Conservation (phyloP, 768 basidiomycete genomes). For the Butyriboletus loyo region DNA sequence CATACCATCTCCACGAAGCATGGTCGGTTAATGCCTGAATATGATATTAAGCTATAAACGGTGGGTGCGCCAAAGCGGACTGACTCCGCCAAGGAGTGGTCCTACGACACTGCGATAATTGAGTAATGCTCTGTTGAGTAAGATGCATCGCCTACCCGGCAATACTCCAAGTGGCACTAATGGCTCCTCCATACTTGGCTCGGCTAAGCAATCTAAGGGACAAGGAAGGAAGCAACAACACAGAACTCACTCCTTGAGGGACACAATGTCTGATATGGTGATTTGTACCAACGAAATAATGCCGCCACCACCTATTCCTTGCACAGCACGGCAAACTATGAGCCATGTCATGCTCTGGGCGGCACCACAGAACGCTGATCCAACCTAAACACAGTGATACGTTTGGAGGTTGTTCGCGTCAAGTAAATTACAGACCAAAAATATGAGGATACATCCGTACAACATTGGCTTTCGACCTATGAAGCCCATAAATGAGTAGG, state of each 20-base stretch:
- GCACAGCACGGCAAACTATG: slow-evolving; percentile 38
- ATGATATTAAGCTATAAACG: neutral
- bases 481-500: neutral
- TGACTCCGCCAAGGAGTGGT: slow-evolving; percentile 40
- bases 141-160: slow-evolving; percentile 25
- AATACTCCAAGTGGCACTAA: slow-evolving; percentile 41
- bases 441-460: slow-evolving; percentile 34
- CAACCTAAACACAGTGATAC: slow-evolving; percentile 21
- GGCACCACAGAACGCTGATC: slow-evolving; percentile 42
- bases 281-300: slow-evolving; percentile 37
- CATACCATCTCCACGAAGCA: slow-evolving; percentile 40
- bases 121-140: neutral
- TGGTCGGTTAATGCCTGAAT: slow-evolving; percentile 34
- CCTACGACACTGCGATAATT: slow-evolving; percentile 35
- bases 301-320: slow-evolving; percentile 43
- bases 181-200: slow-evolving; percentile 37
- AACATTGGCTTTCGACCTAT: slow-evolving; percentile 39
- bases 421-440: slow-evolving; percentile 29
- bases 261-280: slow-evolving; percentile 39
- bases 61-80: neutral
- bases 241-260: slow-evolving; percentile 29
- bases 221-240: neutral
- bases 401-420: neutral
- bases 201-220: slow-evolving; percentile 22
- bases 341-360: slow-evolving; percentile 44